These are phyloP conservation scores for Bretschneidera sinensis DNA, from an alignment of 345 rosid genomes.

Conservation along the genomic window DNA sequence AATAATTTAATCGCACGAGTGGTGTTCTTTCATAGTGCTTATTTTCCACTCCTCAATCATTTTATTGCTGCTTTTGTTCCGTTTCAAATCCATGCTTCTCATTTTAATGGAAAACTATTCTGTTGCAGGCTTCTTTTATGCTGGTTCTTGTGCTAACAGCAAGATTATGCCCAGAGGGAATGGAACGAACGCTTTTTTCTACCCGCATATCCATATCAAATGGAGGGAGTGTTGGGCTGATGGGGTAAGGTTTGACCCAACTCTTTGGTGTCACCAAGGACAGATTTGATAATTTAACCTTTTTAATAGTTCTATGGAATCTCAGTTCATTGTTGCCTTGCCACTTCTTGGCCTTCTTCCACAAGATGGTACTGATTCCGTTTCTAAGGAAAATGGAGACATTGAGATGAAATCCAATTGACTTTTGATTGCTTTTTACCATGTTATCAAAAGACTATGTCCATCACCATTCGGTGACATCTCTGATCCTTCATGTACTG, in stretches of 20 bases:
- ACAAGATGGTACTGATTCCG: conserved; percentile 33
- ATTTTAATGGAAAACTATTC: no score
- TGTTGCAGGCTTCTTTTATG: conserved; percentile 87
- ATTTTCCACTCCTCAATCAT: not conserved
- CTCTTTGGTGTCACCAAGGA: conserved; percentile 78
- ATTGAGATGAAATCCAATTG: conserved; percentile 78
- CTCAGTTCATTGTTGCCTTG: conserved; percentile 92
- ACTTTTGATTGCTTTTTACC: conserved; percentile 4
- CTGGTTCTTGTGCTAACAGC: conserved; percentile 94
- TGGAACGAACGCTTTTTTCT: conserved; percentile 97
- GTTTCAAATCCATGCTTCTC: not conserved
- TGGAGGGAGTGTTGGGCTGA: conserved; percentile 85
- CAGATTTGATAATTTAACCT: conserved; percentile 61
- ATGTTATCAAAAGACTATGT: not conserved
- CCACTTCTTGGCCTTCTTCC: conserved; percentile 91
- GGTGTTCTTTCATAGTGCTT: not conserved
- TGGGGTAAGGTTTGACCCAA: conserved; percentile 87
- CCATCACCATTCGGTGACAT: not conserved
- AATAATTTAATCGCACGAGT: not conserved
- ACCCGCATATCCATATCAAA: conserved; percentile 95
- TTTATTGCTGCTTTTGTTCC: not conserved
- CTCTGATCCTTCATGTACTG: not conserved
- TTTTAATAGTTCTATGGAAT: conserved; percentile 76
- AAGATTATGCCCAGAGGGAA: conserved; percentile 89
- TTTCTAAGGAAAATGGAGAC: conserved; percentile 38